These are phyloP conservation scores for Puccinia horiana DNA, from an alignment of 1,284 basidiomycete species.

Conservation along the genomic window DNA sequence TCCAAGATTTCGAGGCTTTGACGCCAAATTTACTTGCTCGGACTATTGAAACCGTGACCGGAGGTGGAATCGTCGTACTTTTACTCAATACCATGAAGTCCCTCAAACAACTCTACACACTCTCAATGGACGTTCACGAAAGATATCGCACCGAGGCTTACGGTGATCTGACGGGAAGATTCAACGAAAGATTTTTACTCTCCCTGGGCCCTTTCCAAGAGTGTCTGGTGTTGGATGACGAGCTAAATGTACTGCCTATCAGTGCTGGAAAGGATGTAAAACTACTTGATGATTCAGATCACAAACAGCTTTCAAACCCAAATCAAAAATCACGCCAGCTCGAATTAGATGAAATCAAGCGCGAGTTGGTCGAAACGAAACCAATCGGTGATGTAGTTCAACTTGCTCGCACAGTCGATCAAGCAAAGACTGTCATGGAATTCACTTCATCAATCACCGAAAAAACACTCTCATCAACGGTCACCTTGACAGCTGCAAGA, in stretches of 20 bases:
- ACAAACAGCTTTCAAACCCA: slow-evolving; percentile 55
- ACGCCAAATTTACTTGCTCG: slow-evolving; percentile 95
- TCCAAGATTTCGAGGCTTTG: slow-evolving; percentile 98
- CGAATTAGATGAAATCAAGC: slow-evolving; percentile 80
- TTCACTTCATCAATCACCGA: slow-evolving; percentile 89
- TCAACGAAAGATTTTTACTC: slow-evolving; percentile 97
- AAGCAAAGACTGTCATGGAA: slow-evolving; percentile 80
- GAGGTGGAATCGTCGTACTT: slow-evolving; percentile 88
- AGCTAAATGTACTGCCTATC: slow-evolving; percentile 94
- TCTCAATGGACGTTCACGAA: slow-evolving; percentile 96
- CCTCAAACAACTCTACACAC: slow-evolving; percentile 86
- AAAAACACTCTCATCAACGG: slow-evolving; percentile 90
- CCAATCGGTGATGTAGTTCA: slow-evolving; percentile 86
- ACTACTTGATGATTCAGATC: slow-evolving; percentile 62
- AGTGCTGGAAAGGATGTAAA: slow-evolving; percentile 93
- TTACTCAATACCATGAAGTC: slow-evolving; percentile 94
- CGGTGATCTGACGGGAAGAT: slow-evolving; percentile 87
- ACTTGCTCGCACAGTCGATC: slow-evolving; percentile 85
- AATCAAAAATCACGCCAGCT: slow-evolving; percentile 63
- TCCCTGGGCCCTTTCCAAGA: slow-evolving; percentile 86
- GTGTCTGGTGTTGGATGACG: slow-evolving; percentile 93
- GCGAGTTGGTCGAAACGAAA: slow-evolving; percentile 77
- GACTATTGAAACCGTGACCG: slow-evolving; percentile 97
- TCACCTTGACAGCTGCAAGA: slow-evolving; percentile 88
- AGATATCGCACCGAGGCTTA: slow-evolving; percentile 71